Conservation (phyloP, 305 asterid genomes). For the Rubia balearica region DNA sequence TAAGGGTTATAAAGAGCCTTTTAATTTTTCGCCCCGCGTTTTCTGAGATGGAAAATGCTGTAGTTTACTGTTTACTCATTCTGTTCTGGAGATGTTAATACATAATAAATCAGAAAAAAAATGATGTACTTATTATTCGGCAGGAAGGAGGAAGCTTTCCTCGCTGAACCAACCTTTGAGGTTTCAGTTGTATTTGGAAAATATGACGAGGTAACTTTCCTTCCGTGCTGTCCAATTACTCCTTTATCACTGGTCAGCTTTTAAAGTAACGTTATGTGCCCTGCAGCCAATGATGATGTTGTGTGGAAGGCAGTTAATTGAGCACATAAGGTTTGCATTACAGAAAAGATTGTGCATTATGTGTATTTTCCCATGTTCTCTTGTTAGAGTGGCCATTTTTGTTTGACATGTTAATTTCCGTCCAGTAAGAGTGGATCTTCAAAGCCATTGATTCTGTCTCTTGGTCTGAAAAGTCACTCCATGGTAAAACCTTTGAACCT, state of each 20-base stretch:
- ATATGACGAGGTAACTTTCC: conserved; percentile 64
- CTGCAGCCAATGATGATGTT: conserved; percentile 82
- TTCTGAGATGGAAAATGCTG: background rate
- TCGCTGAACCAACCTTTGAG: conserved; percentile 61
- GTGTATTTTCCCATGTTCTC: conserved; percentile 2
- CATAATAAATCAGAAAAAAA: background rate
- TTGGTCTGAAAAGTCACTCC: conserved; percentile 79
- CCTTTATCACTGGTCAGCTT: background rate
- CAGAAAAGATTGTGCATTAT: background rate
- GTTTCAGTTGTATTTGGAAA: conserved; percentile 75
- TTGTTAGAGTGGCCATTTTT: conserved; percentile 8
- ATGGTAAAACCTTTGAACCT: conserved; percentile 30
- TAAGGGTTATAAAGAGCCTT: background rate
- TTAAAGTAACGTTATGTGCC: conserved; percentile 4
- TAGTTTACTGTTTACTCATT: background rate
- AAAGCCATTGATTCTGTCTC: conserved; percentile 64
- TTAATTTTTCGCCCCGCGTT: background rate
- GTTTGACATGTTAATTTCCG: conserved; percentile 14
- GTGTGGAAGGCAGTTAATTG: conserved; percentile 80
- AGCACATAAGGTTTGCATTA: conserved; percentile 57
- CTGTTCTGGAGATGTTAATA: background rate
- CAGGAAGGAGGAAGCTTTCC: conserved; percentile 90
- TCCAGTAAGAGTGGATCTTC: conserved; percentile 70
- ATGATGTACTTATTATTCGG: conserved; percentile 15
- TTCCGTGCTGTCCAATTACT: background rate